Percentiles rank a stretch among this genome's conserved stretches.
phyloP scores from a whole-genome alignment of 805 yeast species.

The Starmerella etchellsii region DNA sequence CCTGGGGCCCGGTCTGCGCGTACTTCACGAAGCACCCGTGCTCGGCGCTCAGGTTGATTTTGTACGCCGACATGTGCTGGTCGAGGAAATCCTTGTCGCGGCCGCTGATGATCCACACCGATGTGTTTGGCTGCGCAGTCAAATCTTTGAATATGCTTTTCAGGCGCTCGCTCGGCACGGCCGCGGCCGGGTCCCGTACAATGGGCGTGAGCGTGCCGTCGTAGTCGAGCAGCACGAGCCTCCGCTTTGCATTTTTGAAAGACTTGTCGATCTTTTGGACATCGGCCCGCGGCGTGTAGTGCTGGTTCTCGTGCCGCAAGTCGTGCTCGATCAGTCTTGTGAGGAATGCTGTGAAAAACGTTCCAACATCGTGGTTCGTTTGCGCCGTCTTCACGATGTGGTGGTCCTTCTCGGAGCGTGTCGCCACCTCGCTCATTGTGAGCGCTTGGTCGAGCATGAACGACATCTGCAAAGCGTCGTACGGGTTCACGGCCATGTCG shows the following conservation, averaged over 20 bases:
- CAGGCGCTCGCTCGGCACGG: constrained; percentile 75
- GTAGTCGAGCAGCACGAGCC: constrained; percentile 84
- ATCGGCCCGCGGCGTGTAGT: constrained; percentile 72
- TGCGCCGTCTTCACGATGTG: constrained; percentile 49
- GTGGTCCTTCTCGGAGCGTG: constrained; percentile 11
- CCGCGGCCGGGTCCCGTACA: constrained; percentile 95
- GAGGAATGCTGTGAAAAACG: constrained; percentile 62
- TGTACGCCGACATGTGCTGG: constrained; percentile 67
- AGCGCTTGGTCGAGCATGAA: constrained; percentile 64
- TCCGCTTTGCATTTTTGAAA: constrained; percentile 48
- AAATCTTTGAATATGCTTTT: constrained; percentile 45
- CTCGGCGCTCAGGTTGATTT: constrained; percentile 82
- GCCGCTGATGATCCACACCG: constrained; percentile 91
- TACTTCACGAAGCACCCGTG: constrained; percentile 87
- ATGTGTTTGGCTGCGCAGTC: constrained; percentile 64
- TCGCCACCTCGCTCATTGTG: constrained; percentile 29
- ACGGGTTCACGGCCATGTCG: constrained; percentile 77
- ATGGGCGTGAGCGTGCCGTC: constrained; percentile 97
- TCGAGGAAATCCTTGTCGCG: constrained; percentile 84
- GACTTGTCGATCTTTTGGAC: constrained; percentile 47
- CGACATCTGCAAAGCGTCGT: constrained; percentile 93
- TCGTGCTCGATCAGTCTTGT: constrained; percentile 30
- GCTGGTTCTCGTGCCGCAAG: constrained; percentile 32
- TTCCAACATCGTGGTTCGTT: constrained; percentile 52
- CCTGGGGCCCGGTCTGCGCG: constrained; percentile 37